A percentile compares a stretch with the other conserved stretches of the same genome.
Evolutionary conservation across 2,329 filamentous ascomycete genomes (phyloP).

Genomic region (Atkinsonella hypoxylon): DNA sequence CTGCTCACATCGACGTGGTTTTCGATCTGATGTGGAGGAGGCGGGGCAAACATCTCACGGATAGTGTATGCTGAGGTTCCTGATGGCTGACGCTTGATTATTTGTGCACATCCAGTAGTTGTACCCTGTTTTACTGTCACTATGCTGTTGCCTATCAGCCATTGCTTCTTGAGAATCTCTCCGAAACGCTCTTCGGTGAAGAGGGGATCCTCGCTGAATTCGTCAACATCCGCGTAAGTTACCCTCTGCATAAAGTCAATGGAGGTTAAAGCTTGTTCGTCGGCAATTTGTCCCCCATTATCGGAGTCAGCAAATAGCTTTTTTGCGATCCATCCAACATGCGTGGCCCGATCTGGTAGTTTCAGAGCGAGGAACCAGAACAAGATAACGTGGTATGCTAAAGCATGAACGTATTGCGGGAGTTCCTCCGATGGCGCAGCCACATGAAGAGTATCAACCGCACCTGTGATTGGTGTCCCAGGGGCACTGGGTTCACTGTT

Average conservation of each 20-base stretch:
- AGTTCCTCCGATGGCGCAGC: constrained; percentile 51
- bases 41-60: constrained; percentile 46
- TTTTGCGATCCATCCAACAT: constrained; percentile 83
- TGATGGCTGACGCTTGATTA: constrained; percentile 62
- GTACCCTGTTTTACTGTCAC: constrained; percentile 62
- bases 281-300: constrained; percentile 57
- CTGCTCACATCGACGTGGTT: constrained; percentile 35
- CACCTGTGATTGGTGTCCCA: constrained; percentile 11
- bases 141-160: constrained; percentile 63
- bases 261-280: constrained; percentile 88
- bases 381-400: constrained; percentile 90
- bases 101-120: constrained; percentile 53
- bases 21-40: constrained; percentile 43
- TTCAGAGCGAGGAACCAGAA: constrained; percentile 95
- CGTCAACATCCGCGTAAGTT: constrained; percentile 73
- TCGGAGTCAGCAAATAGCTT: constrained; percentile 70
- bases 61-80: constrained; percentile 49
- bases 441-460: constrained; percentile 21
- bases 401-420: constrained; percentile 83
- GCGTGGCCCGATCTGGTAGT: constrained; percentile 67
- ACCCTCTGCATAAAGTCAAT: constrained; percentile 91
- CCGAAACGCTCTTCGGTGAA: constrained; percentile 55
- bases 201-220: constrained; percentile 54
- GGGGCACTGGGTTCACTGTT: constrained; percentile 29
- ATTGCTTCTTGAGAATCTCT: constrained; percentile 53